Evolutionary conservation across 2,329 filamentous ascomycete species (phyloP), one percentile per base, ranked within the genome.

Genomic region (Capronia epimyces): DNA sequence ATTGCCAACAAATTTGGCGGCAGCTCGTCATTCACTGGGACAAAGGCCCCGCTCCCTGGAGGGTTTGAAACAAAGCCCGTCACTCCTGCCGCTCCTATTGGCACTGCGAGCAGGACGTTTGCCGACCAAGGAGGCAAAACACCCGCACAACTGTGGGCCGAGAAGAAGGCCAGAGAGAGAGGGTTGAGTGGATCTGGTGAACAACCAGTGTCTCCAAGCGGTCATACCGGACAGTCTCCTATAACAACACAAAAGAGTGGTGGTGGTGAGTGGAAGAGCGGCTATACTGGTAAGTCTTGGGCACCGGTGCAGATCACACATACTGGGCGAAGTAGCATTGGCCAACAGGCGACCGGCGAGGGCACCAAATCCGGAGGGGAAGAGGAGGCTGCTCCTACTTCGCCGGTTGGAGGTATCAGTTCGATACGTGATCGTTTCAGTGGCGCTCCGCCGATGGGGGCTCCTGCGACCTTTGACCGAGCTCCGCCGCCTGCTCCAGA

Each of bases 51-150:
- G 9, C 78, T 86, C 0, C 91, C 93, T 10, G 82, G 79, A 40
- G 81, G 75, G 0, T 80, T 88, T 44, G 79, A 78, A 31, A 71
- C 81, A 10, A 83, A 84, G 55, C 69, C 81, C n/a, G 68, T 77
- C 7, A 74, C 81, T 22, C 67, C 80, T 20, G 71, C 82, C 16
- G 74, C 80, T 2, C 82, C 86, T 4, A 77, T 95, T 21, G 89
- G 89, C 21, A 78, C 82, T 58, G 89, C 90, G 31, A 94, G 89
- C 71, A 84, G 89, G 64, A 95, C 89, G 0, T 98, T 97, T 73
- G 93, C 93, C 13, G 90, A 96, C 60, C 77, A 94, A 67, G 90
- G 87, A 57, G 93, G 93, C 56, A 98, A 97, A 75, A 97, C 93
- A 3, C 93, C 93, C 5, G 90, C 93, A 24, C 93, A 98, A 69